Conservation (phyloP, 2,329 filamentous ascomycete genomes). For the Elsinoe australis region DNA sequence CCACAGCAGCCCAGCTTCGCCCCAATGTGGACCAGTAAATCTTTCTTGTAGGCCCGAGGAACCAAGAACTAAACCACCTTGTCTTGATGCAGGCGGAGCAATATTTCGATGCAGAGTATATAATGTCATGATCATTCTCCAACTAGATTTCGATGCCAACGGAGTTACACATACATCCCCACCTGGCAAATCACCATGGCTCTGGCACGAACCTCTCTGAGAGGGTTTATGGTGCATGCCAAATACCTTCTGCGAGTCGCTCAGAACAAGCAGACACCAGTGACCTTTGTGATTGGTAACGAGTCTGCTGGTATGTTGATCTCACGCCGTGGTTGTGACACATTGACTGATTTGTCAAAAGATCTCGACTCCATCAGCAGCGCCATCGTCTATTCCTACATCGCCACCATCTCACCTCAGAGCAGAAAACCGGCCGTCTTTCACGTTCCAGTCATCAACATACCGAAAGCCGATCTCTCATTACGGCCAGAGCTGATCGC, state of each 20-base stretch:
- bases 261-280: slow-evolving; percentile 33
- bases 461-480: slow-evolving; percentile 58
- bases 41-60: no score
- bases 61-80: no score
- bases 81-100: no score
- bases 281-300: slow-evolving; percentile 48
- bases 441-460: slow-evolving; percentile 66
- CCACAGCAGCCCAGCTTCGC: background rate
- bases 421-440: slow-evolving; percentile 38
- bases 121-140: no score
- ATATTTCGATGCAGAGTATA: no score
- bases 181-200: slow-evolving; percentile 28
- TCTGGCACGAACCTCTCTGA: slow-evolving; percentile 40
- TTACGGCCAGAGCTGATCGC: slow-evolving; percentile 67
- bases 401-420: slow-evolving; percentile 53
- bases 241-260: slow-evolving; percentile 37
- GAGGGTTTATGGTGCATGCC: slow-evolving; percentile 40
- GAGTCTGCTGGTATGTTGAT: slow-evolving; percentile 43
- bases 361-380: slow-evolving; percentile 77
- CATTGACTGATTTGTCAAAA: slow-evolving; percentile 47
- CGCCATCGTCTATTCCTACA: slow-evolving; percentile 65
- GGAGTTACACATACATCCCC: background rate
- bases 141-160: no score
- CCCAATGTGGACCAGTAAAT: no score
- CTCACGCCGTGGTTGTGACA: no score